Evolutionary conservation across 164 flowering plant genomes (phyloP), one percentile per base, ranked within the genome.

Genomic region (Santalum album): DNA sequence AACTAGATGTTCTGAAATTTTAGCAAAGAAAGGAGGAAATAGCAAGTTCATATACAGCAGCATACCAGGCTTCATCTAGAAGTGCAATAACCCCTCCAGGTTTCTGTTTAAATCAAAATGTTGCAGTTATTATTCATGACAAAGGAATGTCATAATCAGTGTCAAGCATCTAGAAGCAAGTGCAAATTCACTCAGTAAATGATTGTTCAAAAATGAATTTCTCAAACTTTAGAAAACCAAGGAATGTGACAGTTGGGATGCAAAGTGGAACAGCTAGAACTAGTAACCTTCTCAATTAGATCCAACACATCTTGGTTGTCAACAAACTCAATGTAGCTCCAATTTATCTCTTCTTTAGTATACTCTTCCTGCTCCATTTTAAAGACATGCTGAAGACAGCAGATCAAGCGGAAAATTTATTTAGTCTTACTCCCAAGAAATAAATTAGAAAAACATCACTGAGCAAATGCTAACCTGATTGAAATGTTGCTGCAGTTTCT

Each of bases 321-420:
- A 53, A 92, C 83, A 68, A 92, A 92, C 70, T 92, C 98, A 52
- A 92, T 83, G 74, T 92, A 92, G 79, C 98, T 92, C 98, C 98
- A 92, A 51, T 86, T 65, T 39, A 92, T 92, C 60, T 86, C 81
- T 67, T 92, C 98, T 65, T 84, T 89, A 15, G 90, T 75, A 63
- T 92, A 92, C 61, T 92, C 98, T 74, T 92, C 98, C 69, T 92
- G 98, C 75, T 92, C 98, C 96, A 86, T 92, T 69, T 92, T 92
- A 52, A 92, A 92, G 16, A 92, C 98, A 66, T 92, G 95, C 98
- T 91, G 89, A 72, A 63, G 55, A 58, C 18, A 72, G 42, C 25
- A 46, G 53, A 42, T 14, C 17, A 46, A 20, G 16, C 12, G 21
- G 43, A 51, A 7, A 40, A 42, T 35, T n/a, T 3, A 29, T 3